Base-by-base conservation (phyloP, 768 basidiomycete genomes). In the Pluteus cervinus region DNA sequence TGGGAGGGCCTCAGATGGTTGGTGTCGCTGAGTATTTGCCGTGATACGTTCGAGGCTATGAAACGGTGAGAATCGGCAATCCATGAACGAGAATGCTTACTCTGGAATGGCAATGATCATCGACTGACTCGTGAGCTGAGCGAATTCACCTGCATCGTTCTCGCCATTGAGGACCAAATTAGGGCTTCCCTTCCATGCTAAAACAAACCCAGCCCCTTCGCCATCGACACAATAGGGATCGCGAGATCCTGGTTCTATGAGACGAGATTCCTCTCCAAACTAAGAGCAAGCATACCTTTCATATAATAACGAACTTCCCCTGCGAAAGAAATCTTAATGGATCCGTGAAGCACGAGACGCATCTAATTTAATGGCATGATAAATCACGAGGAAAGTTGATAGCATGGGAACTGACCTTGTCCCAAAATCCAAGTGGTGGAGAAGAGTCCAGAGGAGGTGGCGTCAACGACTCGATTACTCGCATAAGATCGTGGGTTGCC, bases 341-440 rank as follows among this genome's bases (percentile, higher is more conserved):
- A 80, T 88, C 92, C 93, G 56, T 96, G 93, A 43, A 93, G 72
- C 15, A 88, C 68, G 8, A 92, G 65, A 18, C 86, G 71, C 48
- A 91, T 54, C 84, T 86, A 43, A 17, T 29, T 28, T 20, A 30
- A 40, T 22, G 33, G 24, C 22, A 33, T 41, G 33, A 45, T 17
- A 40, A 41, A 14, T 18, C 21, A 17, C 25, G 4, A 20, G 32
- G 20, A 5, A 29, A n/a, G 4, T 23, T 8, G 40, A 15, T 31
- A 14, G 23, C 24, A 10, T 24, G 50, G 4, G 9, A 42, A 43
- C 67, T 48, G 42, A 85, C 80, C 72, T 96, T 97, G 57, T 97
- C 93, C 93, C 93, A 96, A 56, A 96, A 94, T 5, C 91, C 93
- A 44, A 94, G 52, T 7, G 75, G 69, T 9, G 88, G 85, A 2